Evolutionary conservation across 73 alveolate species (phyloP).

Genomic region (Tetrahymena thermophila): DNA sequence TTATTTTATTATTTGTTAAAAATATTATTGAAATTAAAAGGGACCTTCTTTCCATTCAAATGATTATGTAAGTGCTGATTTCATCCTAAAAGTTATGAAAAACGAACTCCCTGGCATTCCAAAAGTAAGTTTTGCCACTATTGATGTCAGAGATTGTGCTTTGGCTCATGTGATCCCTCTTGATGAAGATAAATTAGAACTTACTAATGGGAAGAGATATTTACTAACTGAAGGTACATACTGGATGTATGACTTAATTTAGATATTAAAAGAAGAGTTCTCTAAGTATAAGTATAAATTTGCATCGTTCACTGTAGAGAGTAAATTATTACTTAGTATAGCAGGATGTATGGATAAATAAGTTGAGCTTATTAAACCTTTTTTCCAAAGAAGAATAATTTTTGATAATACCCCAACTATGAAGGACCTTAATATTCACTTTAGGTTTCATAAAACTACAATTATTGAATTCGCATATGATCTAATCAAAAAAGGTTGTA

Average conservation of each 20-base stretch:
- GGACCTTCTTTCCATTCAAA: slow-evolving; percentile 24
- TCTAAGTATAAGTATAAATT: neutral
- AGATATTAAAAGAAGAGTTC: neutral
- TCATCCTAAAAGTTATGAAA: neutral
- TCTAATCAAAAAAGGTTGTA: neutral
- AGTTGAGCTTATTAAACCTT: neutral
- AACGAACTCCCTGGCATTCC: slow-evolving; percentile 41
- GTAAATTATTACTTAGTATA: neutral
- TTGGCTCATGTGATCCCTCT: slow-evolving; percentile 49
- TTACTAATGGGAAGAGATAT: slow-evolving; percentile 43
- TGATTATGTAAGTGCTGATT: neutral
- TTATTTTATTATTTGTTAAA: neutral
- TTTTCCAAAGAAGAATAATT: neutral
- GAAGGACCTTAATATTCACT: neutral
- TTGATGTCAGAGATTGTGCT: slow-evolving; percentile 61
- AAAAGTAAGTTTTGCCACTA: slow-evolving; percentile 10
- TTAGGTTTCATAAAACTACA: neutral
- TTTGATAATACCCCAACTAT: neutral
- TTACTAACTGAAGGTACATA: neutral
- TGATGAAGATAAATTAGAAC: neutral
- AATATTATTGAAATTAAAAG: neutral
- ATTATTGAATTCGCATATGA: neutral
- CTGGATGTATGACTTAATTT: neutral
- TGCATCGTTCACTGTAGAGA: neutral
- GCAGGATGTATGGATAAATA: neutral